Percentiles rank a stretch among this genome's conserved stretches.
phyloP scores from a whole-genome alignment of 2,329 filamentous ascomycete species.

The Aureobasidium lini region DNA sequence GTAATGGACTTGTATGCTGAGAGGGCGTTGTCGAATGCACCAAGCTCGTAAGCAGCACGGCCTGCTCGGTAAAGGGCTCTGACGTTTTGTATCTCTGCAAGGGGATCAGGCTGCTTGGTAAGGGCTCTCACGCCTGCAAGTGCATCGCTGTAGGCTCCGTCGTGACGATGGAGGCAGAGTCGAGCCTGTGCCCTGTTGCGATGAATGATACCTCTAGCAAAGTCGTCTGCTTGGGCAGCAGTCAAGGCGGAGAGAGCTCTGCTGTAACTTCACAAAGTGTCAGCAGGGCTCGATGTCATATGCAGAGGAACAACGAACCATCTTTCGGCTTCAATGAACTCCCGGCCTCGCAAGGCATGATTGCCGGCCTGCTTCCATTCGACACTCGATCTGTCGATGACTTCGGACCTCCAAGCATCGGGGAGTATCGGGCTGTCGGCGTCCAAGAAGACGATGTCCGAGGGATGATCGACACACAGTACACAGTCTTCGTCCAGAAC shows the following conservation, averaged over 20 bases:
- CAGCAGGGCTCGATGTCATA: neutral
- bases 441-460: constrained; percentile 5
- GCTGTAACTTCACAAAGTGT: neutral
- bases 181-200: constrained; percentile 1
- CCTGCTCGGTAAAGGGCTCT: neutral
- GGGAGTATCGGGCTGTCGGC: neutral
- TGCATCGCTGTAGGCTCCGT: neutral
- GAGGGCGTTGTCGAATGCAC: neutral
- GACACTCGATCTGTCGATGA: neutral
- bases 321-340: neutral
- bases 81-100: neutral
- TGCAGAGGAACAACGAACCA: neutral
- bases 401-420: neutral
- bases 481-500: neutral
- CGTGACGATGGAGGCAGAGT: neutral
- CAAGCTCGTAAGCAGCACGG: constrained; percentile 6
- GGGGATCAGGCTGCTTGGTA: neutral
- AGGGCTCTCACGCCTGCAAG: neutral
- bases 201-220: neutral
- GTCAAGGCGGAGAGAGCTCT: neutral
- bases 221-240: neutral
- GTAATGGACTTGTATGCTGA: neutral
- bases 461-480: neutral
- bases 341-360: neutral
- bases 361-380: constrained; percentile 6